These are phyloP conservation scores for Plasmodium vivax DNA, from an alignment of 169 alveolate species.

Conservation along the genomic window DNA sequence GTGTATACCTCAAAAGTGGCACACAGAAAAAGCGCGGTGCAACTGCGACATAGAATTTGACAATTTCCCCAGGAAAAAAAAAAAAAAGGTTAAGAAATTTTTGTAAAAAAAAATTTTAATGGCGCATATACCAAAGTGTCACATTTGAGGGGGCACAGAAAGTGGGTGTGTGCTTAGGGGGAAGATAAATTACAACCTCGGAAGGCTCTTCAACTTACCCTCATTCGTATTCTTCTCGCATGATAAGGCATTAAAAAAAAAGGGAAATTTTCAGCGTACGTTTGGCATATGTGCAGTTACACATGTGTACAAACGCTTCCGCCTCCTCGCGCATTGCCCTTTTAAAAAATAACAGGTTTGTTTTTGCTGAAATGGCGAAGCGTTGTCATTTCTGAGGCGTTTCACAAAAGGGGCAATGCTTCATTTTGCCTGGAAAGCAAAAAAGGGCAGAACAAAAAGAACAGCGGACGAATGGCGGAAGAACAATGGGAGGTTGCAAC, in stretches of 20 bases:
- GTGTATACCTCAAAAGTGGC: not conserved
- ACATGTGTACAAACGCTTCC: not conserved
- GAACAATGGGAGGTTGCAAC: not conserved
- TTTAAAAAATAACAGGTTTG: constrained; percentile 4
- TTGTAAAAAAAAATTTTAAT: not conserved
- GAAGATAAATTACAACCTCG: not conserved
- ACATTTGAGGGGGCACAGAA: not conserved
- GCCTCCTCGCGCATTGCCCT: not conserved
- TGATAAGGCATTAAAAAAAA: not conserved
- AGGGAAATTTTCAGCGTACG: not conserved
- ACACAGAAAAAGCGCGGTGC: not conserved
- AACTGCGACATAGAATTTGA: not conserved
- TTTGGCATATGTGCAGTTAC: not conserved
- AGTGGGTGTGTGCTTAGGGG: not conserved
- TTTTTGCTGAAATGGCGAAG: not conserved
- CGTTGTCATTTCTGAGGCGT: not conserved
- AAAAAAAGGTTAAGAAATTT: not conserved
- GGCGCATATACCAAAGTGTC: not conserved
- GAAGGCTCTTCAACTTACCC: not conserved
- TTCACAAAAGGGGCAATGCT: not conserved
- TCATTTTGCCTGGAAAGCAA: not conserved
- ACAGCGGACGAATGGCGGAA: not conserved
- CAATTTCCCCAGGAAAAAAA: not conserved
- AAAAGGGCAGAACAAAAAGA: not conserved
- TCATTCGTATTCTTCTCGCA: not conserved